phyloP scores from a whole-genome alignment of 2,329 filamentous ascomycete genomes.

The Pseudogymnoascus sp. region DNA sequence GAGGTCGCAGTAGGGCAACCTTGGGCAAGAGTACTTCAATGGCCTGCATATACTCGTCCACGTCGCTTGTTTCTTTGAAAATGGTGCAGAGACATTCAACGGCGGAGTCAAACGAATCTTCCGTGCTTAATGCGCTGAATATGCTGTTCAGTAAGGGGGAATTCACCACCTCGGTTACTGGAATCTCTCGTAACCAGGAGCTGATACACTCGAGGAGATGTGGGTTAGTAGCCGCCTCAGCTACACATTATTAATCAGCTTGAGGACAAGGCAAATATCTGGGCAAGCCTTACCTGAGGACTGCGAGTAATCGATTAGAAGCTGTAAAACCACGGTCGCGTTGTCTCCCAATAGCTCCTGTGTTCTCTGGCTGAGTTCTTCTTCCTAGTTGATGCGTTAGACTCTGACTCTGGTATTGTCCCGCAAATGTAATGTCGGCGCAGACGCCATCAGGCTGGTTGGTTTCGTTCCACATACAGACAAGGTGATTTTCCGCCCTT shows the following conservation, averaged over 20 bases:
- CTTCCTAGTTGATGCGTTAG: conserved; percentile 68
- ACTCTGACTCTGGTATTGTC: conserved; percentile 32
- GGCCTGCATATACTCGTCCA: conserved; percentile 77
- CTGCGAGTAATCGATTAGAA: conserved; percentile 84
- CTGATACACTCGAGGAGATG: conserved; percentile 91
- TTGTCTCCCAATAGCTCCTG: conserved; percentile 87
- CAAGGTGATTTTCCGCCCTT: conserved; percentile 98
- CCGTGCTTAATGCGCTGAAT: conserved; percentile 67
- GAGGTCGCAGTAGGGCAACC: conserved; percentile 67
- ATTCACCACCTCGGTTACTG: conserved; percentile 71
- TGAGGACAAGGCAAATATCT: conserved; percentile 1
- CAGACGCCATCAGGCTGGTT: conserved; percentile 36
- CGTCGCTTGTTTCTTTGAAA: conserved; percentile 84
- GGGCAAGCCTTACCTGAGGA: conserved; percentile 66
- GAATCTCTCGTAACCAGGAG: conserved; percentile 92
- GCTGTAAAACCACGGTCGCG: conserved; percentile 74
- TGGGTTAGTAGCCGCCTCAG: conserved; percentile 72
- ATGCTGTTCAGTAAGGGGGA: conserved; percentile 79
- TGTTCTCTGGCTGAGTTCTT: conserved; percentile 81
- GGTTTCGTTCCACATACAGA: conserved; percentile 77
- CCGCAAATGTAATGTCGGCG: conserved; percentile 30
- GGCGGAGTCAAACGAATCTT: conserved; percentile 75
- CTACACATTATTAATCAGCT: conserved; percentile 38
- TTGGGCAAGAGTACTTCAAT: conserved; percentile 80
- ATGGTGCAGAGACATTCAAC: conserved; percentile 90